Evolutionary conservation across 768 basidiomycete genomes (phyloP), one percentile per base, ranked within the genome.

Genomic region (Boletus fagicola): DNA sequence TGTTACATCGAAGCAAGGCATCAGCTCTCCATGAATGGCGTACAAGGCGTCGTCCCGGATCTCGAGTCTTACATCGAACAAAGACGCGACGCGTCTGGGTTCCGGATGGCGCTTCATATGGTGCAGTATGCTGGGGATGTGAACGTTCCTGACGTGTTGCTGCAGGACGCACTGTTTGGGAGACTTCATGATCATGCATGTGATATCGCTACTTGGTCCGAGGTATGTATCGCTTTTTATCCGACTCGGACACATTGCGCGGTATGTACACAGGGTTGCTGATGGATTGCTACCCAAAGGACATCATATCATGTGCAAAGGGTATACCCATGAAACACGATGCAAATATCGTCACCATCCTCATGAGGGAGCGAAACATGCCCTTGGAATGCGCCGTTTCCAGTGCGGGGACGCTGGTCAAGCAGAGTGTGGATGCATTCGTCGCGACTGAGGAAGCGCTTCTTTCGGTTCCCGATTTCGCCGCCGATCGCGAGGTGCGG

Each of bases 261-360:
- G 20, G 9, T 16, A 20, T 1, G n/a, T 26, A n/a, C n/a, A n/a
- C n/a, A 13, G 16, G 30, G n/a, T 30, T 24, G 28, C 30, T 61
- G 44, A 59, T 30, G 38, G 38, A 54, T 0, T 48, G 1, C 24
- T 0, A 4, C 5, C 10, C 28, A 49, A 60, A 88, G 87, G 87
- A 88, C 61, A 75, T 87, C 6, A 73, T 80, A 1, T 78, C 84
- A 1, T 87, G 78, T 65, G 67, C 67, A 5, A 83, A 82, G 62
- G 70, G 73, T 16, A 72, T 79, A 31, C 79, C 79, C 60, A 66
- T 67, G 30, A 62, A 43, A 42, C 72, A 65, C 46, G 62, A 65
- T 26, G 73, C 77, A 30, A 86, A 84, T 54, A 65, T 86, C 36
- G 75, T 88, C 43, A 69, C 75, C 4, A 65, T 86, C 33, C 72